Evolutionary conservation across 2,329 filamentous ascomycete species (phyloP), one percentile per base, ranked within the genome.

Genomic region (Sphaceloma murrayae): DNA sequence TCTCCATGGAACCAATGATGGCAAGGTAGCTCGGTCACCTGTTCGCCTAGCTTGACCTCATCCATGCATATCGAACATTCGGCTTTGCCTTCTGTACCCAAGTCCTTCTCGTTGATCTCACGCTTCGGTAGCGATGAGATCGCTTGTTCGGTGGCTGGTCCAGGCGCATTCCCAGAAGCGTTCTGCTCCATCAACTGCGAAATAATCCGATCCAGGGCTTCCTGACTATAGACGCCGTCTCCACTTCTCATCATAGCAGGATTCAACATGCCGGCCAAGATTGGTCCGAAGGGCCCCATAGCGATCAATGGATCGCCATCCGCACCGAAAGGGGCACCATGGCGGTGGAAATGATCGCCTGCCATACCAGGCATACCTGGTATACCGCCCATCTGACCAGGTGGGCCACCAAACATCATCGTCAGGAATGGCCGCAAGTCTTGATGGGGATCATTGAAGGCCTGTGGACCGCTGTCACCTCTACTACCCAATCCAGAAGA

Each of bases 41-140:
- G 78, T 21, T 84, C 78, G 8, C 78, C 82, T 26, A 83, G 58
- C 18, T 76, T 72, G 49, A 93, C 80, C 19, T 84, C 76, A 45
- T 95, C 87, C 68, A 96, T 94, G 63, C 91, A 98, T 47, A 98
- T 94, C 26, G 85, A 88, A 61, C 91, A 98, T 57, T 95, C 88
- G 1, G 74, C 76, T 42, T 68, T 73, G 31, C 78, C 81, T 47
- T 82, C 84, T 4, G 67, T 63, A 5, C 73, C 74, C 74, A 93
- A 80, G 31, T 80, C 73, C 46, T 74, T 67, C 40, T 85, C 76
- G 2, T 91, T 68, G 32, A 75, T 75, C 52, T 80, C 82, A 53
- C 80, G 82, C 19, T 49, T 55, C 6, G 85, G 77, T 4, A 98
- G 67, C 3, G 75, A 72, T 18, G 74, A 72, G 45, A 98, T 88